Base-by-base conservation (phyloP, 2,329 filamentous ascomycete genomes). In the Lachnum nothofagi region DNA sequence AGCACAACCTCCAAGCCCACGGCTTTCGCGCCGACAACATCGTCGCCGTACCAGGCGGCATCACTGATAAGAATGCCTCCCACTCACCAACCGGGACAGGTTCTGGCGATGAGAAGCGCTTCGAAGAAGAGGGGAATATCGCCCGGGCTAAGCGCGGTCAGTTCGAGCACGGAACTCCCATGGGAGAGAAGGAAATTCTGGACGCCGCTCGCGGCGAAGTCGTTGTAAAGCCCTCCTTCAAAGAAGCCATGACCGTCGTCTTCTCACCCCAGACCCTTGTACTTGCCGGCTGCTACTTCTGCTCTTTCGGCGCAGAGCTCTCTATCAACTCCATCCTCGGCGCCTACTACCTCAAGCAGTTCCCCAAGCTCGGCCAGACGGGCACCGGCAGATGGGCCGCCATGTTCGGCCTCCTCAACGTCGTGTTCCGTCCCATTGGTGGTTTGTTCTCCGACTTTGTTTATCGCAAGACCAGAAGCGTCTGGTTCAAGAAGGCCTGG, bases 361-460 rank as follows among this genome's bases (percentile, higher is more conserved):
- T 82, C 63, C 77, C 78, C 1, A 46, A 62, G n/a, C 72, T 83
- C 1, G 70, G 71, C 16, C 75, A 82, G 65, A 80, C 80, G 1
- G 66, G 68, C 12, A 74, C 78, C 0, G 74, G 78, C 54, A 75
- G 77, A 65, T 80, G 83, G 76, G 85, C 85, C 1, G 77, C 85
- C 56, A 86, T 87, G 73, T 89, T 88, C 64, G 86, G 85, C 22
- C 82, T 89, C 46, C 75, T 88, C 57, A 89, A 89, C 70, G 68
- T 87, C 45, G 64, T 82, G 46, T 83, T 79, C 33, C 75, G 86
- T 1, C 85, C 86, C 0, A 66, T 83, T 0, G 85, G 85, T 41
- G 85, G 86, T 42, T 70, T 76, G 17, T 55, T 78, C 19, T 68
- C 74, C 7, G 80, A 82, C 59, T 7, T 57, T 8, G 24, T 65